Evolutionary conservation across 2,329 filamentous ascomycete species (phyloP), one percentile per base, ranked within the genome.

Genomic region (Neopestalotiopsis sp.): DNA sequence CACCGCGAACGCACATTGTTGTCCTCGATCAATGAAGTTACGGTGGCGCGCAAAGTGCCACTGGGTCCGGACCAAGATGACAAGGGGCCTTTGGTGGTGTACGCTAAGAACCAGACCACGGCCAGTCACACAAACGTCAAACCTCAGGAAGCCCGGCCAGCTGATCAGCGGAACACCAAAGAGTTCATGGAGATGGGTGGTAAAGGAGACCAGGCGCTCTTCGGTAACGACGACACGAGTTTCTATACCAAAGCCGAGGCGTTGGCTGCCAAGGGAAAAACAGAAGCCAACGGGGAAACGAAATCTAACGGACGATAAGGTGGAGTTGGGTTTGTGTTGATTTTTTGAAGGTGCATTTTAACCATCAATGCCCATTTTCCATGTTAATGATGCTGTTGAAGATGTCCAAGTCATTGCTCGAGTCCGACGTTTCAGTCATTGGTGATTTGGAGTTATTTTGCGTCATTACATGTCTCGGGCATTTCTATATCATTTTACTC

Each of bases 171-270:
- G 68, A 87, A 89, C 40, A 86, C 93, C 0, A 84, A 87, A 4
- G 94, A 96, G 75, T 98, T 98, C 74, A 91, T 94, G 79, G 88
- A 91, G 71, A 87, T 97, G 84, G 95, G 95, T 52, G 94, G 94
- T 17, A 93, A 92, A 75, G 95, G 94, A 4, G 95, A 98, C 75
- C 90, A 94, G 79, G 84, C 87, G 58, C 84, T 98, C 14, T 98
- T 91, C 77, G 89, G 87, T 10, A 84, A 93, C 64, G 91, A 93
- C 66, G 78, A 77, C 30, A 79, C 76, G 49, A 88, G 85, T 74
- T 81, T 85, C 69, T 89, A 89, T 73, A 78, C 83, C 13, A 78
- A 80, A 68, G 71, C 77, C 2, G 83, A 84, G 64, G 75, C 84
- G 17, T 72, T 69, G 3, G 74, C 73, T 67, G 73, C 76, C 1